Percentiles rank a stretch among this genome's conserved stretches.
Conservation (phyloP, 2,329 filamentous ascomycete genomes). For the Aspergillus pseudotamarii region DNA sequence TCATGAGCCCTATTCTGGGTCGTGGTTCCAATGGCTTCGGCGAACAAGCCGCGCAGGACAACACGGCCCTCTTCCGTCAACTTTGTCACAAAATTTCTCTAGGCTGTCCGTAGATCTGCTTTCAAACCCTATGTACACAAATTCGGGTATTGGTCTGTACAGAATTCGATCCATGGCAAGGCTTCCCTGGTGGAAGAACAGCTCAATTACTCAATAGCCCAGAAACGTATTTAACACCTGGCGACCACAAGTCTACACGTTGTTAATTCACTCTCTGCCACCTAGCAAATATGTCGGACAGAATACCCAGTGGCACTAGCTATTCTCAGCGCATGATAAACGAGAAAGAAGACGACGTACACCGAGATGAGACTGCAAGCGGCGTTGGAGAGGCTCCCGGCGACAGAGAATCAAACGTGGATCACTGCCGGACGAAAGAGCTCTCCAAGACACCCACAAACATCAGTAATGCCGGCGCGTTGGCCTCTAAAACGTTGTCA, state of each 20-base stretch:
- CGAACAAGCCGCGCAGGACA: background rate
- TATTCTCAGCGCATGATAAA: background rate
- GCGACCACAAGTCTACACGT: background rate
- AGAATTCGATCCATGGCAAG: background rate
- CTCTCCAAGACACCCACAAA: slow-evolving; percentile 29
- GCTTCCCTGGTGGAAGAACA: background rate
- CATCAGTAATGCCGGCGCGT: slow-evolving; percentile 26
- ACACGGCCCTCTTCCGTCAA: background rate
- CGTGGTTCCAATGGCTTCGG: background rate
- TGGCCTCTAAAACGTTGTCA: slow-evolving; percentile 36
- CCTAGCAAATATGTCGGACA: background rate
- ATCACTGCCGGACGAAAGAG: slow-evolving; percentile 15
- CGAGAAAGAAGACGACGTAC: slow-evolving; percentile 4
- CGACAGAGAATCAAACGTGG: slow-evolving; percentile 26
- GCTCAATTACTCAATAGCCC: background rate
- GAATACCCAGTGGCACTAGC: background rate
- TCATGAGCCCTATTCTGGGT: background rate
- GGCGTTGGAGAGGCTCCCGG: slow-evolving; percentile 9
- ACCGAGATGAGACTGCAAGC: slow-evolving; percentile 13
- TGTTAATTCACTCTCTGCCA: background rate
- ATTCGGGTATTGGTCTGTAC: background rate
- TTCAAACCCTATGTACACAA: background rate
- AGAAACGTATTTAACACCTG: background rate
- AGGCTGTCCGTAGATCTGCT: background rate
- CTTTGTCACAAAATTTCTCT: background rate